Evolutionary conservation across 345 rosid genomes (phyloP).

Genomic region (Salix suchowensis): DNA sequence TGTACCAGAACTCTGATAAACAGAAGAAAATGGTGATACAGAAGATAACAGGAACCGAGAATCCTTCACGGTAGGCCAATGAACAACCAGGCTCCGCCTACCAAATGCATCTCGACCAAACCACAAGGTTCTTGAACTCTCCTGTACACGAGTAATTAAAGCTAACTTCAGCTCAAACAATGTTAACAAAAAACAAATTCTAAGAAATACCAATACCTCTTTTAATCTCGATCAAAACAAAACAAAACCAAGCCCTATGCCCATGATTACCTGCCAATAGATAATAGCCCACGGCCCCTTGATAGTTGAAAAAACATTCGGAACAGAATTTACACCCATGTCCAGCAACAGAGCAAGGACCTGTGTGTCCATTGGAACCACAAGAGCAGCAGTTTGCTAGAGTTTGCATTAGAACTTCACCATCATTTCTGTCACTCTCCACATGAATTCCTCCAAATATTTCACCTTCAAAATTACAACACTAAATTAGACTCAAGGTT

Average conservation of each 20-base stretch:
- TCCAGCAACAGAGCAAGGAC: constrained; percentile 19
- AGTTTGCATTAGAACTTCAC: constrained; percentile 47
- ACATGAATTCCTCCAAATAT: constrained; percentile 67
- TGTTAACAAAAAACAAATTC: background rate
- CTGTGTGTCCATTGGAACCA: constrained; percentile 13
- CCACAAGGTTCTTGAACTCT: constrained; percentile 74
- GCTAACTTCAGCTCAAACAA: background rate
- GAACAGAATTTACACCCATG: constrained; percentile 32
- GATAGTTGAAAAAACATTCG: constrained; percentile 61
- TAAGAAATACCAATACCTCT: background rate
- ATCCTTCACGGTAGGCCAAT: constrained; percentile 70
- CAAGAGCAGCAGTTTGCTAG: constrained; percentile 44
- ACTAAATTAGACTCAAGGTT: background rate
- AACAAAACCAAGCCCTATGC: constrained; percentile 28
- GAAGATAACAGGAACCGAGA: constrained; percentile 65
- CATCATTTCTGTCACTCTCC: constrained; percentile 56
- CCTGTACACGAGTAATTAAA: constrained; percentile 28
- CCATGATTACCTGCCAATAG: constrained; percentile 75
- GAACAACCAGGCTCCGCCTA: constrained; percentile 90
- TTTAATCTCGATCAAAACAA: background rate
- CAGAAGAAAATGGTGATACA: constrained; percentile 48
- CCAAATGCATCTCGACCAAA: constrained; percentile 91
- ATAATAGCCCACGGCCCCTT: constrained; percentile 86
- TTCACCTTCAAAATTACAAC: constrained; percentile 46
- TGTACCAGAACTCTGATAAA: constrained; percentile 42